These are phyloP conservation scores for Apocynum venetum DNA, from an alignment of 257 asterid genomes.

Conservation along the genomic window DNA sequence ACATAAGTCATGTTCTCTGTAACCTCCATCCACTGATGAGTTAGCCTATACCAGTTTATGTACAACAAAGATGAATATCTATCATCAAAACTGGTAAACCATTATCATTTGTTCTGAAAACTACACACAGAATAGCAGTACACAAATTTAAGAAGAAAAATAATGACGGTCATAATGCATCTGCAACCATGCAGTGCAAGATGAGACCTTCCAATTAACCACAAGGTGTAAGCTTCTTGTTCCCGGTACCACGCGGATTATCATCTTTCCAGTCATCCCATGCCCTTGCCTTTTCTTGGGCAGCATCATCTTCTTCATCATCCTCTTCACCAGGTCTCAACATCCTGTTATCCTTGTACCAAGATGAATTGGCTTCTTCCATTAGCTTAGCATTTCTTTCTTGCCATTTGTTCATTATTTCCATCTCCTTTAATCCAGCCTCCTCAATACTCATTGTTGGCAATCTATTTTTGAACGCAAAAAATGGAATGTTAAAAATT, in stretches of 20 bases:
- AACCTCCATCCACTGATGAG: background rate
- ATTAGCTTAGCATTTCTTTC: slow-evolving; percentile 61
- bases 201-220: slow-evolving; percentile 36
- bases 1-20: background rate
- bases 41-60: background rate
- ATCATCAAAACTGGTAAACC: background rate
- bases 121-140: background rate
- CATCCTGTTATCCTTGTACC: slow-evolving; percentile 57
- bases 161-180: background rate
- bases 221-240: slow-evolving; percentile 94
- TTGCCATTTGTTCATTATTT: slow-evolving; percentile 93
- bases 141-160: background rate
- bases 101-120: background rate
- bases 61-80: slow-evolving; percentile 1
- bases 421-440: slow-evolving; percentile 97
- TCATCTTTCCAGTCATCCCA: slow-evolving; percentile 99
- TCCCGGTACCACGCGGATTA: slow-evolving; percentile 97
- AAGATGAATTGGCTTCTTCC: slow-evolving; percentile 93
- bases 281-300: slow-evolving; percentile 87
- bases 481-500: background rate
- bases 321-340: slow-evolving; percentile 45
- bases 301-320: slow-evolving; percentile 75
- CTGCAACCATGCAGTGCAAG: background rate
- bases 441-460: slow-evolving; percentile 99
- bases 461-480: slow-evolving; percentile 34